Evolutionary conservation across 306 rosid genomes (phyloP).

Genomic region (Morella rubra): DNA sequence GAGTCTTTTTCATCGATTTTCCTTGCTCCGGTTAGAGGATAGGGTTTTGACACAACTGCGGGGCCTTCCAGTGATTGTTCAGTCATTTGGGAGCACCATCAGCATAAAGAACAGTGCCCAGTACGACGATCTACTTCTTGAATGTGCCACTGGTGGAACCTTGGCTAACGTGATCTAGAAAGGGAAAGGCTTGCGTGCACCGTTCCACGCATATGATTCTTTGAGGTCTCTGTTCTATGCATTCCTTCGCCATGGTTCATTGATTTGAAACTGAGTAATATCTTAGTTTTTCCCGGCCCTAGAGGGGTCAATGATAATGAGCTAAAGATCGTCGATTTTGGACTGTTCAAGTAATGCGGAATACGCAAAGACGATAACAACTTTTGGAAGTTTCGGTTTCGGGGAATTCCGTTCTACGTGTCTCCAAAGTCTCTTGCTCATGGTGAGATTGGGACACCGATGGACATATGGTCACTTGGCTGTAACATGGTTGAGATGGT

Average conservation of each 20-base stretch:
- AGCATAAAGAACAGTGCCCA: neutral
- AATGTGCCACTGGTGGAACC: constrained; percentile 3
- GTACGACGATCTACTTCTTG: neutral
- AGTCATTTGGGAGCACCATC: neutral
- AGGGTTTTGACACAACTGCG: neutral
- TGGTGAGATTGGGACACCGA: neutral
- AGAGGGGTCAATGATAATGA: neutral
- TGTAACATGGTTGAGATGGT: constrained; percentile 8
- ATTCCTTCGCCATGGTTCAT: neutral
- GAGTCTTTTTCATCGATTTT: neutral
- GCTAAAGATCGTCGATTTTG: constrained; percentile 19
- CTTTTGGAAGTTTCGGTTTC: too few species aligned
- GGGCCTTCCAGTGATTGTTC: neutral
- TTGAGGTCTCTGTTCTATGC: neutral
- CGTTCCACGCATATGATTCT: neutral
- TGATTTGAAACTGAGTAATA: too few species aligned
- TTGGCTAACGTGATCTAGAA: neutral
- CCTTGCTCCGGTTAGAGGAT: neutral
- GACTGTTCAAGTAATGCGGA: neutral
- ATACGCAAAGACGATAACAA: neutral
- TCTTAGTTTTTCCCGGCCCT: too few species aligned
- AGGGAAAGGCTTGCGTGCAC: neutral
- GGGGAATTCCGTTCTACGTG: constrained; percentile 12
- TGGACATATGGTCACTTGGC: constrained; percentile 15
- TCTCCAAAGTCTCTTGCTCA: neutral